Base-by-base conservation (phyloP, 495 filamentous ascomycete species). In the Staphylotrichum tortipilum region DNA sequence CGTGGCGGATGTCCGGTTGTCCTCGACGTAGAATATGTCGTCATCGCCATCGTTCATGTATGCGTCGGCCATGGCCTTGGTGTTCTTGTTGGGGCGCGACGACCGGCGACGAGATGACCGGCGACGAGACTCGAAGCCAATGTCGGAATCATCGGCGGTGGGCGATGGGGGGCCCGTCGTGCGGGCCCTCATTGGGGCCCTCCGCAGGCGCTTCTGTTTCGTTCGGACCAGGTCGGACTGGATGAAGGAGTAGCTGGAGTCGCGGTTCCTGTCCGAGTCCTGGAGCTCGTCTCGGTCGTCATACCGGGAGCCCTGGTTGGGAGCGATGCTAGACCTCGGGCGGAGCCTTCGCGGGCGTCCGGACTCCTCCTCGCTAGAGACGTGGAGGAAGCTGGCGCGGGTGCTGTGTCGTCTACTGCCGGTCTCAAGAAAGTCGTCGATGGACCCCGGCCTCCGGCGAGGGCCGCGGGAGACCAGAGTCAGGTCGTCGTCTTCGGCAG, bases 61-160 rank as follows among this genome's bases (percentile, higher is more conserved):
- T 7, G 50, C 65, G 55, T 94, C 88, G 44, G 71, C 67, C 75
- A 94, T 82, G 56, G 68, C 85, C 38, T 61, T 72, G 1, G 65
- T 67, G 47, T 68, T 51, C 54, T 63, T 72, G 19, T 57, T 73
- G 11, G 68, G 59, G 3, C 80, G 66, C 3, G n/a, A n/a, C n/a
- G n/a, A n/a, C n/a, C n/a, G n/a, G n/a, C n/a, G n/a, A 28, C 26
- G 26, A 10, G 60, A 67, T n/a, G 80, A 83, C n/a, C 75, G 68
- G 44, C 78, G 71, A 12, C 66, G 61, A 37, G 67, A 57, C 53
- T 74, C 70, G 47, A 72, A 68, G 34, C 71, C 72, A 18, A 71
- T 72, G n/a, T 69, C 67, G 0, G 69, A 72, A 35, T 65, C 64
- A 7, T 49, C 58, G 12, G 48, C 17, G 41, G 22, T 19, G 7